Base-by-base conservation (phyloP, 225 moss, liverwort and hornwort genomes). In the Pleurozium schreberi region DNA sequence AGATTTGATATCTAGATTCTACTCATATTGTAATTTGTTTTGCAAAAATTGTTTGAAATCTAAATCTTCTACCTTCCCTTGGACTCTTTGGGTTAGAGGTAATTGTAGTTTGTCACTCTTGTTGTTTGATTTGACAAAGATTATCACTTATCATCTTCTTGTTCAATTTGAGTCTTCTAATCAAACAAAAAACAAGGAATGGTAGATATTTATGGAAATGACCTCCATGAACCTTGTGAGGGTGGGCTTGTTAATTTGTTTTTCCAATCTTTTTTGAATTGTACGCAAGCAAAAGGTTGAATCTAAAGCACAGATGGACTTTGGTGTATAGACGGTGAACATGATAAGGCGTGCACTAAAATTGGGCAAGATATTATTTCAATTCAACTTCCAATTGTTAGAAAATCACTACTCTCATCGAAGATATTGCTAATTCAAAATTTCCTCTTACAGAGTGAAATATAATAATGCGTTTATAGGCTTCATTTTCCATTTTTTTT, bases 261-360 rank as follows among this genome's bases (percentile, higher is more conserved):
- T 21, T 33, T 75, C 18, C 4, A 75, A 13, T 50, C 8, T 50
- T 12, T 2, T 33, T 0, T 50, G 0, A 20, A 30, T 21, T 34
- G 3, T 1, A 50, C 50, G 3, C 50, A 50, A 20, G 1, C 2
- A 8, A 31, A 34, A 75, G 19, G 20, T 50, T 50, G 33, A 50
- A 20, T 20, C 0, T 49, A 0, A 75, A 6, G 3, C 6, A 0
- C 6, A 0, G 8, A 21, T 49, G 2, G 3, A 33, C 12, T 43
- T 71, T 1, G 40, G 0, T 9, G 4, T 14, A 5, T 26, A 70
- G 26, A 70, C 5, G 14, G 5, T 26, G 9, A 40, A 40, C 0
- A 4, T 8, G 0, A 26, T 3, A 25, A n/a, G 13, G 13, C 3
- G 13, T 23, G 23, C 2, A 12, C 5, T 25, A 28, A 0, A 71